These are phyloP conservation scores for Xerocomus minutiporus DNA, from an alignment of 1,284 basidiomycete species.

Conservation along the genomic window DNA sequence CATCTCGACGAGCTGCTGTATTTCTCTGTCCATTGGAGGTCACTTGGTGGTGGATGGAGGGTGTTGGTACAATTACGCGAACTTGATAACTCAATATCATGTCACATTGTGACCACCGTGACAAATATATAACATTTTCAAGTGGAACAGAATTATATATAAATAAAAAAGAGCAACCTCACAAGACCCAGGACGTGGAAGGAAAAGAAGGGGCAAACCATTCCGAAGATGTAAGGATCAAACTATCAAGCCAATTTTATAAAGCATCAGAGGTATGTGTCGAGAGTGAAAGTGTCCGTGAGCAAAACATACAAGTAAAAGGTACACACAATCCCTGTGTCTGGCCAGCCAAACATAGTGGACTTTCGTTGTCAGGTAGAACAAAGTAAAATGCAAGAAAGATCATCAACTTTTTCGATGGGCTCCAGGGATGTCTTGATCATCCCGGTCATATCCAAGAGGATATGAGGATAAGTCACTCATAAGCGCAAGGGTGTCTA, in stretches of 20 bases:
- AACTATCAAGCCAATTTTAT: conserved; percentile 8
- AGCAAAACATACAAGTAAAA: conserved; percentile 25
- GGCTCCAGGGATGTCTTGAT: conserved; percentile 32
- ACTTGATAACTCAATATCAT: conserved; percentile 16
- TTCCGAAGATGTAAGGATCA: not conserved
- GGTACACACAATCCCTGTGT: conserved; percentile 26
- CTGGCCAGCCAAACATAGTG: conserved; percentile 27
- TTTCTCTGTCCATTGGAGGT: conserved; percentile 39
- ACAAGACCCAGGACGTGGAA: conserved; percentile 13
- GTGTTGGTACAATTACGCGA: conserved; percentile 15
- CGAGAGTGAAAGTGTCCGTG: conserved; percentile 9
- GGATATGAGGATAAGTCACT: conserved; percentile 76
- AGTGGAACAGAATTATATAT: conserved; percentile 6
- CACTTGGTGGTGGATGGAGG: conserved; percentile 11
- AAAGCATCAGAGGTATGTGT: conserved; percentile 3
- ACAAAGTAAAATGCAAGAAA: conserved; percentile 2
- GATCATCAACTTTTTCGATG: conserved; percentile 27
- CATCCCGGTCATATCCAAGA: conserved; percentile 60
- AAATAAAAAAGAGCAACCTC: conserved; percentile 18
- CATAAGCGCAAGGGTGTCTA: conserved; percentile 77
- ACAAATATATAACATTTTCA: conserved; percentile 1
- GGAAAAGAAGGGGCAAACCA: not conserved
- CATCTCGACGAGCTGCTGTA: conserved; percentile 55
- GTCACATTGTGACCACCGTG: conserved; percentile 27
- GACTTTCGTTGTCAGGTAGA: conserved; percentile 7